Base-by-base conservation (phyloP, 1,139 yeast genomes). In the Kurtzmaniella quercitrusa region DNA sequence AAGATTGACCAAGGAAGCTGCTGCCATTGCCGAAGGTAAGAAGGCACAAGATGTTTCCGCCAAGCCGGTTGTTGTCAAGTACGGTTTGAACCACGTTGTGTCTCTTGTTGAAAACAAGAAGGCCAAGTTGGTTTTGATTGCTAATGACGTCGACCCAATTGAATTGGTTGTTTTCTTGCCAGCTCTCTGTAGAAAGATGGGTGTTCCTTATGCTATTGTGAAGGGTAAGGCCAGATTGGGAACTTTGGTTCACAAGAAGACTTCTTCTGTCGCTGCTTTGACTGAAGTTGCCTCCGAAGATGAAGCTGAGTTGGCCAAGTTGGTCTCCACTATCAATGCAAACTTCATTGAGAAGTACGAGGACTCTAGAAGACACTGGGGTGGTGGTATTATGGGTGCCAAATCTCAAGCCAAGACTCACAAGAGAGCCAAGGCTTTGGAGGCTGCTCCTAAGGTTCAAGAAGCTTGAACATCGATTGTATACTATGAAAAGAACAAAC, bases 201-300 rank as follows among this genome's bases (percentile, higher is more conserved):
- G 98, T 76, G 90, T 93, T 59, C 98, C 98, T 70, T 91, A 90
- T 80, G 97, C 97, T 60, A 86, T 91, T 68, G 89, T 91, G 65
- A 91, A 91, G 83, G 97, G 97, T 75, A 91, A 90, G 85, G 96
- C 97, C 57, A 89, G 97, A 83, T 85, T 91, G 66, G 97, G 97
- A 62, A 87, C 96, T 64, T 82, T 91, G 64, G 96, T 90, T 55
- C 96, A 90, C 88, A 81, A 89, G 79, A 91, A 91, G 86, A 90
- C 93, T 65, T 84, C 96, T 59, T 83, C 98, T 52, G 97, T 89
- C 60, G 96, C 95, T 64, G 98, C 98, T 65, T 76, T 91, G 72
- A 89, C 96, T 58, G 98, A 91, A 68, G 97, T 91, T 63, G 79
- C 75, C 66, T 75, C 94, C 55, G 96, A 88, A 72, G 98, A 93